phyloP scores from a whole-genome alignment of 805 yeast genomes.

The Candida morakotiae region DNA sequence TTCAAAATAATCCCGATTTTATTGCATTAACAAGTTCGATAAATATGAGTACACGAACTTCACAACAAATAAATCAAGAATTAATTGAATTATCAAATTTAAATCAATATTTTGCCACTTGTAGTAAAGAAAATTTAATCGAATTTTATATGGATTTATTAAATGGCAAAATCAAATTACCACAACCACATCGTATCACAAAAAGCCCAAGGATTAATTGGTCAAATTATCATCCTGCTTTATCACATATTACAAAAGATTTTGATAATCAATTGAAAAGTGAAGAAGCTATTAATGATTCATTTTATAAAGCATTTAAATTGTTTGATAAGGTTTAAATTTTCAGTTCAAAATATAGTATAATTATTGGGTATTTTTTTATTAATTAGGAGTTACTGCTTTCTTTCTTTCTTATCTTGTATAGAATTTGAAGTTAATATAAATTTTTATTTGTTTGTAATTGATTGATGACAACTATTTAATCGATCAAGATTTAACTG shows the following conservation, averaged over 20 bases:
- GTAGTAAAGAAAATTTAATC: constrained; percentile 20
- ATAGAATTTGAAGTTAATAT: constrained; percentile 3
- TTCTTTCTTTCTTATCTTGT: constrained; percentile 2
- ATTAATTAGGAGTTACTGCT: background rate
- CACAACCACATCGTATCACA: constrained; percentile 28
- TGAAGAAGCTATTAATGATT: constrained; percentile 10
- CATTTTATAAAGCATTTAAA: constrained; percentile 22
- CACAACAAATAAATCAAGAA: constrained; percentile 22
- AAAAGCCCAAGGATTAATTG: constrained; percentile 34
- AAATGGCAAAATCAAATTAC: constrained; percentile 29
- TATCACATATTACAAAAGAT: constrained; percentile 19
- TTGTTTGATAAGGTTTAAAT: constrained; percentile 15
- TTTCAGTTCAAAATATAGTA: background rate
- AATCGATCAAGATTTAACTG: no score
- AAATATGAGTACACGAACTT: constrained; percentile 22
- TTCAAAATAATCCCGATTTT: constrained; percentile 29
- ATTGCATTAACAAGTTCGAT: constrained; percentile 29
- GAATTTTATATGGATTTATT: constrained; percentile 31
- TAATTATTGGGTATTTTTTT: background rate
- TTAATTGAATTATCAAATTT: constrained; percentile 27
- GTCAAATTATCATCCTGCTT: constrained; percentile 32
- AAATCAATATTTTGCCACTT: constrained; percentile 11
- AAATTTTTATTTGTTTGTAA: no score
- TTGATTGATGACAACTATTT: no score
- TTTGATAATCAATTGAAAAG: constrained; percentile 10